Evolutionary conservation across 495 filamentous ascomycete species (phyloP), one percentile per base, ranked within the genome.

Genomic region (Penicillium cataractarum): DNA sequence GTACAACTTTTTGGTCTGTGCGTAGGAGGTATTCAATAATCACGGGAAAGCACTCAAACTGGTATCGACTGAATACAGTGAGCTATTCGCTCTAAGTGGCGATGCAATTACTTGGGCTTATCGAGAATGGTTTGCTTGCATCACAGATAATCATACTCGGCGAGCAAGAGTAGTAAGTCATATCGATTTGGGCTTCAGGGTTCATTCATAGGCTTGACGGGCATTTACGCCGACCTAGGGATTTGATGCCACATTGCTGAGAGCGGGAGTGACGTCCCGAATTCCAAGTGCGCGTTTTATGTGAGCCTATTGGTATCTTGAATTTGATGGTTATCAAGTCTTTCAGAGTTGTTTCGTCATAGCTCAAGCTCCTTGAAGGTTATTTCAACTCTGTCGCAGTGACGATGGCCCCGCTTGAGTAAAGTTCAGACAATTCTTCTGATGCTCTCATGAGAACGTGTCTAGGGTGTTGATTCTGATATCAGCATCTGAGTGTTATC

Each of bases 221-320:
- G n/a, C n/a, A n/a, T n/a, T n/a, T n/a, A n/a, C n/a, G 64, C 55
- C 51, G 48, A 63, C 62, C 60, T 63, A 63, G 51, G 64, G 55
- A 52, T 59, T 49, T 49, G 31, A n/a, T 31, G 60, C 55, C 64
- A 63, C 64, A 66, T 66, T 63, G 27, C 51, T 66, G 50, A 31
- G 55, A 35, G 26, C 40, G 8, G n/a, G 40, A 44, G 40, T 44
- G 58, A 19, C 63, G 24, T 32, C 55, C 50, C 22, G 64, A 35
- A 66, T 66, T 57, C 60, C 60, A 66, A 61, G 55, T 46, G 54
- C 58, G 55, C 58, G 51, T 51, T 44, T 52, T 63, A 26, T 24
- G 22, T 27, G 37, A 58, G 32, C 40, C 59, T 49, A 32, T 24
- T 51, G n/a, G 54, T 37, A 42, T 24, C 15, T n/a, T 31, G 0